Base-by-base conservation (phyloP, 2,329 filamentous ascomycete species). In the Aspergillus sp. region DNA sequence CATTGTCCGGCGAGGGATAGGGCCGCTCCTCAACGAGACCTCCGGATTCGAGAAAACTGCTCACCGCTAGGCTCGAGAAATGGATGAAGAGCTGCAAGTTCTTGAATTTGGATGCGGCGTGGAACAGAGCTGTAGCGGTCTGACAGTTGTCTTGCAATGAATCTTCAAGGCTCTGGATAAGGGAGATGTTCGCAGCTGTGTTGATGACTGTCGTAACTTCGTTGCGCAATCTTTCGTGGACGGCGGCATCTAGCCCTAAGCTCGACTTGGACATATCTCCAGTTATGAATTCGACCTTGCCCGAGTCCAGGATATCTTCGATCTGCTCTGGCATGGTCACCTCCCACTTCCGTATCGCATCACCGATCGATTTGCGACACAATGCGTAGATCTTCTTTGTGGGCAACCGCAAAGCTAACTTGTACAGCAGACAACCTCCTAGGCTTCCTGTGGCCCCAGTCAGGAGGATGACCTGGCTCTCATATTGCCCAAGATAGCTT, bases 221-320 rank as follows among this genome's bases (percentile, higher is more conserved):
- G n/a, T 54, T 41, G 17, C 54, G 60, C 17, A 69, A 23, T 2
- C 34, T 28, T 7, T 57, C 47, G 13, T 64, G 28, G 9, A 65
- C 53, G n/a, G 25, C 19, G 0, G 56, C 7, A 4, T 50, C 51
- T 9, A 69, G 28, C 3, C 63, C 64, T 17, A 69, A 28, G 7
- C 61, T 59, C 4, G 64, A 50, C 23, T 48, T 47, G 11, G 63
- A 64, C 28, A 67, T 55, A 34, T 70, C 67, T 23, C 68, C 68
- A 3, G 55, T 28, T 11, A 70, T 19, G 22, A 68, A 64, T 1
- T 62, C 48, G 1, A 69, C 50, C 15, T 67, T 66, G n/a, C 60
- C 57, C n/a, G 65, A 65, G 19, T 66, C 62, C 15, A 71, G 61
- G 6, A 69, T 66, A 1, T 68, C 64, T 13, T 69, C 59, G 6